These are phyloP conservation scores for Ogataea angusta DNA, from an alignment of 805 yeast species.

Conservation along the genomic window DNA sequence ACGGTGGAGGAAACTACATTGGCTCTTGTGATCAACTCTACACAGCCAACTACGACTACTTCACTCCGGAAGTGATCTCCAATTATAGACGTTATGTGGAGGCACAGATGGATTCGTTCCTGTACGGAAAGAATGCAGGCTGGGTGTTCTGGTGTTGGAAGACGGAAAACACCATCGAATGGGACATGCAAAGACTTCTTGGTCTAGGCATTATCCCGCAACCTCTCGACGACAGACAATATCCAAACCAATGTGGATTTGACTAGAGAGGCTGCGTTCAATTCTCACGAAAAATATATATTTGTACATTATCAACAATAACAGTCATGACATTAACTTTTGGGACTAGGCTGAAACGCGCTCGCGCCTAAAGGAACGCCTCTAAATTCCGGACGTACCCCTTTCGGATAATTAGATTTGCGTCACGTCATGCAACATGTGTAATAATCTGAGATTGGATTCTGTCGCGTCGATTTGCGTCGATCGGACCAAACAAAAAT, in stretches of 20 bases:
- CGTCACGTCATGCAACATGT: background rate
- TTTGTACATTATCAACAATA: background rate
- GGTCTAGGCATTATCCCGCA: slow-evolving; percentile 69
- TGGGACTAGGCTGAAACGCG: background rate
- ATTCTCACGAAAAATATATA: background rate
- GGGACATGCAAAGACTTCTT: slow-evolving; percentile 72
- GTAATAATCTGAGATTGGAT: background rate
- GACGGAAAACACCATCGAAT: slow-evolving; percentile 77
- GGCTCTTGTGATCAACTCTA: slow-evolving; percentile 64
- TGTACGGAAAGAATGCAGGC: slow-evolving; percentile 54
- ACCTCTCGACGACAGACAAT: slow-evolving; percentile 48
- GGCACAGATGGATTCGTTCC: slow-evolving; percentile 84
- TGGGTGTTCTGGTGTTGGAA: slow-evolving; percentile 96
- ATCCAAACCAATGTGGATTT: slow-evolving; percentile 32
- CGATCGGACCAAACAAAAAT: background rate
- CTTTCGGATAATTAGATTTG: background rate
- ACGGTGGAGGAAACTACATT: slow-evolving; percentile 35
- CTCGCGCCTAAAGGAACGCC: background rate
- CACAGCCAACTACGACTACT: slow-evolving; percentile 38
- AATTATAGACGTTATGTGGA: slow-evolving; percentile 72
- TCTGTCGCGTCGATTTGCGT: slow-evolving; percentile 2
- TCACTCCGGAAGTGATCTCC: slow-evolving; percentile 56
- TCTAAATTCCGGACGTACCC: slow-evolving; percentile 3
- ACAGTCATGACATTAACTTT: background rate
- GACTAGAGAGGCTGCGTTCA: slow-evolving; percentile 1